Conservation (phyloP, 257 asterid species). For the Anisodus tanguticus region DNA sequence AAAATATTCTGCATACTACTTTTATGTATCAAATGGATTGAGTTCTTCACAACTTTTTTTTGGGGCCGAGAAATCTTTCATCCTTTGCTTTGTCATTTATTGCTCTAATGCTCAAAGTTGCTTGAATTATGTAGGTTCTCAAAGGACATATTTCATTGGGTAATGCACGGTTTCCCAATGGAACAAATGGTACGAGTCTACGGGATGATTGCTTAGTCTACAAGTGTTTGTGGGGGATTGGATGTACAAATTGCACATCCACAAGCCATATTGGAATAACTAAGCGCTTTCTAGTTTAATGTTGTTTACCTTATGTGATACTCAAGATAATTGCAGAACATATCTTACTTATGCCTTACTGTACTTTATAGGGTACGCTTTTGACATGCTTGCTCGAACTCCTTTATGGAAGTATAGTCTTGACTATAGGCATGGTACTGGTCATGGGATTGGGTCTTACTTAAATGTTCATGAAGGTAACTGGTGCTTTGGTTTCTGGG, state of each 20-base stretch:
- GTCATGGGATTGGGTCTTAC: constrained; percentile 96
- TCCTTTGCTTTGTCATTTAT: constrained; percentile 8
- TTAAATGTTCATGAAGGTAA: constrained; percentile 96
- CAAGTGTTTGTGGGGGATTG: constrained; percentile 15
- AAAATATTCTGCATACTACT: neutral
- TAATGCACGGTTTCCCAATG: constrained; percentile 92
- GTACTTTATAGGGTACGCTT: constrained; percentile 67
- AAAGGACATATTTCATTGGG: constrained; percentile 94
- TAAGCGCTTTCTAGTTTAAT: constrained; percentile 4
- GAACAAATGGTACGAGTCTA: constrained; percentile 74
- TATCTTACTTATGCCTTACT: constrained; percentile 22
- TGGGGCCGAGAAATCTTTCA: neutral
- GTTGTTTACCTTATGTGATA: neutral
- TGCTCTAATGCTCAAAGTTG: neutral
- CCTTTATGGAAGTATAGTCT: constrained; percentile 96
- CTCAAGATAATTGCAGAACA: constrained; percentile 14
- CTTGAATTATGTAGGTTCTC: constrained; percentile 69
- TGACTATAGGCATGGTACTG: constrained; percentile 98
- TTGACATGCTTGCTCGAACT: constrained; percentile 85
- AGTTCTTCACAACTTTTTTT: neutral
- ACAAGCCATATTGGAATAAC: neutral
- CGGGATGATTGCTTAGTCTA: neutral
- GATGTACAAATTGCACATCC: neutral
- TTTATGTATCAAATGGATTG: neutral
- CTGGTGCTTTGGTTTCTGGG: constrained; percentile 19